Base-by-base conservation (phyloP, 805 yeast species). In the Starmera amethionina region DNA sequence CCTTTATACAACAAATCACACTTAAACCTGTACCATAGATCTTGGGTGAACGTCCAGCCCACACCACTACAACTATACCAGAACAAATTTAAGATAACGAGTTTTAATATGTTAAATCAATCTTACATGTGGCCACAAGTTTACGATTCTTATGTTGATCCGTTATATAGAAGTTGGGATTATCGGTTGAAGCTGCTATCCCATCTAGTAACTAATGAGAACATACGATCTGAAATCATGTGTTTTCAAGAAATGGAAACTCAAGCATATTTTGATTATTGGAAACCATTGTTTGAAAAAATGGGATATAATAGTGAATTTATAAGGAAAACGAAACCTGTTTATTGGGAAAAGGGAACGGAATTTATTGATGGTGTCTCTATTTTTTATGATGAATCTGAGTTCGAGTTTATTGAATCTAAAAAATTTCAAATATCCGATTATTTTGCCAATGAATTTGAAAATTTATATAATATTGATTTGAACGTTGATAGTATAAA, bases 61-160 rank as follows among this genome's bases (percentile, higher is more conserved):
- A 22, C 27, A 22, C 27, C 27, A 7, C 16, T 2, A 9, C 34
- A 32, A 6, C 5, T 10, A 4, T 8, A 11, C 19, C 34, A 14
- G 5, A 19, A 32, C 33, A 37, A 31, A 32, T 47, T 63, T 25
- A 54, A 65, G 7, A 54, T 71, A 16, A 46, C 70, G 55, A 62
- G 72, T 1, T 72, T 64, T 50, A 72, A 72, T 48, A 57, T 71
- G 51, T 56, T 72, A n/a, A 68, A 70, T 9, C 73, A 70, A 35
- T 75, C 76, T 39, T 78, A 78, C 45, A 59, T 77, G 57, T 77
- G 83, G 83, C 71, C 72, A 1, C 67, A 67, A 39, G 75, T 77
- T 4, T 78, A 75, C 8, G 58, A 74, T 4, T 57, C 62, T 9
- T 72, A 75, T 48, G 68, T 75, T 15, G 73, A 75, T 1, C 61